These are phyloP conservation scores for Leptosphaerulina australis DNA, from an alignment of 2,329 filamentous ascomycete genomes.

Conservation along the genomic window DNA sequence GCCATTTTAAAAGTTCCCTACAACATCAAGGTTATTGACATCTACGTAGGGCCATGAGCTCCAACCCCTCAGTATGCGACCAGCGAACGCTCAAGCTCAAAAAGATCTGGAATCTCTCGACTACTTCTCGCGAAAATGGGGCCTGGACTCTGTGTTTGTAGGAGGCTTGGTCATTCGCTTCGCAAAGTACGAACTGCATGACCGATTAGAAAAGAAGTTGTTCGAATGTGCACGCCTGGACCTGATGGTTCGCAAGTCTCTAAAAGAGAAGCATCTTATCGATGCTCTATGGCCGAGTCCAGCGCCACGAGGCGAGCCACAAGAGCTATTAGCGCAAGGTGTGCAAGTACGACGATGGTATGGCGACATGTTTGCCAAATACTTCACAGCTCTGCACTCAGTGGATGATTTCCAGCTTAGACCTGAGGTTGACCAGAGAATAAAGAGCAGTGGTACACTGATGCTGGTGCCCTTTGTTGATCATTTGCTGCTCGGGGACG, in stretches of 20 bases:
- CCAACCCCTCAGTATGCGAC: slow-evolving; percentile 33
- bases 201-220: slow-evolving; percentile 46
- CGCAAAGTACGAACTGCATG: slow-evolving; percentile 44
- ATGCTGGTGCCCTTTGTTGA: slow-evolving; percentile 46
- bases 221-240: slow-evolving; percentile 43
- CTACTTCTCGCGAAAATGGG: slow-evolving; percentile 40
- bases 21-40: not conserved
- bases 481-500: slow-evolving; percentile 41
- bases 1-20: no score
- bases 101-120: slow-evolving; percentile 46
- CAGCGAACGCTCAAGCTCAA: slow-evolving; percentile 47
- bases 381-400: slow-evolving; percentile 40
- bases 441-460: slow-evolving; percentile 40
- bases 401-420: slow-evolving; percentile 41
- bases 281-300: slow-evolving; percentile 45
- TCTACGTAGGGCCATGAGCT: slow-evolving; percentile 38
- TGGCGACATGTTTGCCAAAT: slow-evolving; percentile 48
- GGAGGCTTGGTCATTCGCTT: slow-evolving; percentile 43
- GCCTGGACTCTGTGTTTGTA: slow-evolving; percentile 41
- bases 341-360: slow-evolving; percentile 45
- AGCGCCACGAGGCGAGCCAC: slow-evolving; percentile 32
- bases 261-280: slow-evolving; percentile 48
- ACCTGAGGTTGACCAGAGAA: slow-evolving; percentile 39
- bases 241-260: slow-evolving; percentile 46
- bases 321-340: slow-evolving; percentile 41